Conservation (phyloP, 1,284 basidiomycete genomes). For the Porphyrellus sp. region DNA sequence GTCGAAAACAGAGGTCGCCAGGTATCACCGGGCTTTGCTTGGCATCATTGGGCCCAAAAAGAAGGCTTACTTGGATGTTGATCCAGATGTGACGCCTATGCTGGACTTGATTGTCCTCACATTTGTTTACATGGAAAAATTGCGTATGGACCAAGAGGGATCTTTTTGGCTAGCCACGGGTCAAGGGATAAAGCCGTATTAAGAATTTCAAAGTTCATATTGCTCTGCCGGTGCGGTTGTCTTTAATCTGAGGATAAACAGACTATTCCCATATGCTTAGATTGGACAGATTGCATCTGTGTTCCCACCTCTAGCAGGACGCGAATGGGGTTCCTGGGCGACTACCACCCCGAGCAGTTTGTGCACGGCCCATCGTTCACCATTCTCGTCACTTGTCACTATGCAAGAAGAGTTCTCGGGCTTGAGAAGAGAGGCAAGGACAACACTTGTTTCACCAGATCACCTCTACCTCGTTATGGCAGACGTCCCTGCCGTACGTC, state of each 20-base stretch:
- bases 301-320: neutral
- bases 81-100: conserved; percentile 35
- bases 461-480: too few relatives aligned
- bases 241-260: too few relatives aligned
- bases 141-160: conserved; percentile 29
- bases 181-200: too few relatives aligned
- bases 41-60: conserved; percentile 24
- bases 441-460: too few relatives aligned
- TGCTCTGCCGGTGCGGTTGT: too few relatives aligned
- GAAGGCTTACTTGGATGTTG: conserved; percentile 36
- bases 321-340: neutral
- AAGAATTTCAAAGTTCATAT: too few relatives aligned
- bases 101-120: conserved; percentile 39
- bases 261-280: too few relatives aligned
- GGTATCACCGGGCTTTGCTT: conserved; percentile 26
- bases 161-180: too few relatives aligned
- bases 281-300: neutral
- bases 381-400: neutral
- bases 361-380: neutral
- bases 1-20: conserved; percentile 22
- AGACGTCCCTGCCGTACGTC: too few relatives aligned
- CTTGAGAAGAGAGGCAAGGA: neutral
- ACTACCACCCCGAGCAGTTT: neutral
- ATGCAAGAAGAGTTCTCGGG: neutral
- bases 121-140: conserved; percentile 39